Evolutionary conservation across 768 basidiomycete genomes (phyloP).

Genomic region (Lactarius akahatsu): DNA sequence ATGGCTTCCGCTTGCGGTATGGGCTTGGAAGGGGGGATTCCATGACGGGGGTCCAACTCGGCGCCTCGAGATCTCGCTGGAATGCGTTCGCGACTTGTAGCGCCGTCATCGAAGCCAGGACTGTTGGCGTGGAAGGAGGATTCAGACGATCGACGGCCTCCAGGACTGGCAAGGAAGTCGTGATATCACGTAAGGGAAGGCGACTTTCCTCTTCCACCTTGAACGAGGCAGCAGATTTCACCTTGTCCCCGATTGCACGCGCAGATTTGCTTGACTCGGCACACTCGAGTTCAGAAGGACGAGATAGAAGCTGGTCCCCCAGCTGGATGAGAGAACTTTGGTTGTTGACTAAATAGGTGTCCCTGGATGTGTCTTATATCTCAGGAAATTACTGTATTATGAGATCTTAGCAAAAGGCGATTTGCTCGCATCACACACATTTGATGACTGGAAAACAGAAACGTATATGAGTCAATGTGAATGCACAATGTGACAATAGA

Average conservation of each 20-base stretch:
- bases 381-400: no score
- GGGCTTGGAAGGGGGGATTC: not conserved
- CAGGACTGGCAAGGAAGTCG: not conserved
- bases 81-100: not conserved
- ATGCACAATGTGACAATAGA: no score
- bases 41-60: not conserved
- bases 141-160: not conserved
- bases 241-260: not conserved
- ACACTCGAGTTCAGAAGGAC: not conserved
- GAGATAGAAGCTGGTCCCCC: not conserved
- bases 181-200: slow-evolving; percentile 14
- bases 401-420: no score
- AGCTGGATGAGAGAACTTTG: not conserved
- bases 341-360: not conserved
- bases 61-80: not conserved
- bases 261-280: not conserved
- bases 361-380: no score
- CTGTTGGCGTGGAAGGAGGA: no score
- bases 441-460: no score
- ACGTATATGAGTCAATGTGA: no score
- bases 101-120: not conserved
- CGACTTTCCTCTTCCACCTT: not conserved
- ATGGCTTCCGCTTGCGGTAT: slow-evolving; percentile 15
- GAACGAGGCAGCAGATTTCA: not conserved
- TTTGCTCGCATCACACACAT: no score